Conservation (phyloP, 2,329 filamentous ascomycete genomes). For the Pestalotiopsis sp. region DNA sequence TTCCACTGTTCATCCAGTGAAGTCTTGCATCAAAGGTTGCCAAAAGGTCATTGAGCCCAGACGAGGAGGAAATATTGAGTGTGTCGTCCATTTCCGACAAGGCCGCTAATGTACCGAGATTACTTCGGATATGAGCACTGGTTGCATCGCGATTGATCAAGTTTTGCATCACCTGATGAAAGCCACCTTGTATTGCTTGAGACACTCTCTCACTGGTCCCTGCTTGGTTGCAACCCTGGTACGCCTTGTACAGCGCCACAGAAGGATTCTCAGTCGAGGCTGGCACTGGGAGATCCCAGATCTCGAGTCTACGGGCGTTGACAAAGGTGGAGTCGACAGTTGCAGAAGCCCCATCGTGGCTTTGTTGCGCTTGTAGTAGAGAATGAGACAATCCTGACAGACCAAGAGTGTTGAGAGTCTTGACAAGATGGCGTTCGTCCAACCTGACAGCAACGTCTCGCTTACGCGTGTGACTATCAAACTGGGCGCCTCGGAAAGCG, state of each 20-base stretch:
- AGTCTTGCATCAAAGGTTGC: constrained; percentile 64
- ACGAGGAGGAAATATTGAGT: constrained; percentile 57
- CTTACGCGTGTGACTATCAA: constrained; percentile 78
- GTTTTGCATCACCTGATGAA: constrained; percentile 59
- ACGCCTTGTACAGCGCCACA: constrained; percentile 74
- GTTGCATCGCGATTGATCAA: constrained; percentile 51
- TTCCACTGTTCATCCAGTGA: constrained; percentile 79
- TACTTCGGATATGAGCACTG: constrained; percentile 51
- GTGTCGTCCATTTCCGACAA: constrained; percentile 82
- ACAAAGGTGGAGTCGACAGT: constrained; percentile 73
- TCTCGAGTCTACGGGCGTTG: constrained; percentile 79
- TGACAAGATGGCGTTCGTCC: constrained; percentile 71
- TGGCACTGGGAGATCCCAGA: constrained; percentile 87
- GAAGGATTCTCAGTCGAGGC: constrained; percentile 60
- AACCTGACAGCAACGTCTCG: constrained; percentile 52
- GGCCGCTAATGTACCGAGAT: constrained; percentile 65
- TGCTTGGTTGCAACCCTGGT: constrained; percentile 75
- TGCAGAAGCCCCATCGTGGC: constrained; percentile 53
- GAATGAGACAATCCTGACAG: constrained; percentile 84
- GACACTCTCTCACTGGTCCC: constrained; percentile 54
- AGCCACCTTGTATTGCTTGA: constrained; percentile 61
- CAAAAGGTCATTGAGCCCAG: constrained; percentile 64
- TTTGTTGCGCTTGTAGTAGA: constrained; percentile 68
- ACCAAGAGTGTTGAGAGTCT: constrained; percentile 77
- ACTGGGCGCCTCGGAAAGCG: constrained; percentile 85